phyloP scores from a whole-genome alignment of 2,329 filamentous ascomycete genomes.

The Xylariaceae sp. region DNA sequence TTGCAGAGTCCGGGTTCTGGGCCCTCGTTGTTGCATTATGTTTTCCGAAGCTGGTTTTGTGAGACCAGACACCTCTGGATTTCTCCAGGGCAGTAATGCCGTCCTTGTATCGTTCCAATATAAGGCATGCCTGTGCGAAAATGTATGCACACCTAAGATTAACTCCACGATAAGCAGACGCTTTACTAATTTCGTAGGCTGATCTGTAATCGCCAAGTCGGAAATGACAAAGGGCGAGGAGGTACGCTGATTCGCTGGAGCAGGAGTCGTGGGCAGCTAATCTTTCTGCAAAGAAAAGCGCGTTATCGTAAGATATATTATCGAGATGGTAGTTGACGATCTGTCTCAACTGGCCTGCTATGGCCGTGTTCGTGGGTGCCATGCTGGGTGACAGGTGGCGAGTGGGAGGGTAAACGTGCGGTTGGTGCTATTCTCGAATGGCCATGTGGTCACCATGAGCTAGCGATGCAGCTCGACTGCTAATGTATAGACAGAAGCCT shows the following conservation, averaged over 20 bases:
- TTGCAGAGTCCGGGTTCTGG: conserved; percentile 78
- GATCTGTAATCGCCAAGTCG: conserved; percentile 81
- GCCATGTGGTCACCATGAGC: conserved; percentile 40
- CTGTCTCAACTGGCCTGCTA: conserved; percentile 59
- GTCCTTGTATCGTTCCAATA: conserved; percentile 76
- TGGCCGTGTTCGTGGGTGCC: conserved; percentile 55
- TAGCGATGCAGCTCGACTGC: conserved; percentile 5
- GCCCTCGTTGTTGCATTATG: conserved; percentile 77
- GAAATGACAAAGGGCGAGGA: conserved; percentile 83
- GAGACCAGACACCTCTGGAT: conserved; percentile 73
- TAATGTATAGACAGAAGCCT: conserved; percentile 7
- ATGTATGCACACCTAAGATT: conserved; percentile 90
- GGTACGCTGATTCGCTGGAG: conserved; percentile 77
- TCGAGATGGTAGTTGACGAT: conserved; percentile 75
- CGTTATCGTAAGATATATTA: conserved; percentile 86
- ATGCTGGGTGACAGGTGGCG: conserved; percentile 40
- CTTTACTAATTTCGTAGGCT: conserved; percentile 81
- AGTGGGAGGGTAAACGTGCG: conserved; percentile 13
- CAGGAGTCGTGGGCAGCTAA: conserved; percentile 82
- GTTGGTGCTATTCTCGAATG: conserved; percentile 28
- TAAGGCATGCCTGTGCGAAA: conserved; percentile 86
- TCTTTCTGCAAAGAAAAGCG: conserved; percentile 89
- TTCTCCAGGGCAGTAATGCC: conserved; percentile 85
- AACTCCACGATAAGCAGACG: conserved; percentile 67
- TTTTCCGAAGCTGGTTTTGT: conserved; percentile 77